Base-by-base conservation (phyloP, 2,329 filamentous ascomycete species). In the Capronia epimyces region DNA sequence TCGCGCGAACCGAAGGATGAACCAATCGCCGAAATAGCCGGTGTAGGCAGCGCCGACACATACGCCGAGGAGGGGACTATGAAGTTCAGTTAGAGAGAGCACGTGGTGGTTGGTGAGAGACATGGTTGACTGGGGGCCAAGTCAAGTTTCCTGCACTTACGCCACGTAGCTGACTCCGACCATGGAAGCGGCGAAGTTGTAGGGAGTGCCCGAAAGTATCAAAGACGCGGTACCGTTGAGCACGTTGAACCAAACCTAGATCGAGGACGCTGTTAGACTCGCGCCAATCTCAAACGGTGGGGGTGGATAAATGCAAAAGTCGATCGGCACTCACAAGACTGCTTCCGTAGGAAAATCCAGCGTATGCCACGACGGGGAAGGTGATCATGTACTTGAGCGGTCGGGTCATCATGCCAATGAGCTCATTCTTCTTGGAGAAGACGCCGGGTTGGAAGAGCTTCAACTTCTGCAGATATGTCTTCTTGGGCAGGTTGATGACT, bases 181-280 rank as follows among this genome's bases (percentile, higher is more conserved):
- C 58, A 69, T 68, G 29, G 59, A 64, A 10, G 68, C 53, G 2
- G 56, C 45, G 57, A 71, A 71, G 52, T 64, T 62, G 60, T 72
- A 72, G 1, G 66, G 64, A 5, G 62, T 55, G n/a, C 60, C 63
- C 21, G 49, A 50, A 7, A 72, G 64, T 44, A 71, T 69, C 1
- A 70, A 55, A 0, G 68, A 71, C 1, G 68, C 59, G 2, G 70
- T 71, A 6, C 59, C 69, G 53, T 72, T 71, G 47, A 72, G 66
- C n/a, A 72, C 67, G 56, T 70, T 70, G 63, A 70, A 71, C 34
- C 34, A 37, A 12, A 37, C 34, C 34, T 37, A 37, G 3, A 29
- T 29, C 8, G 3, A 37, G 4, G 16, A 3, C 34, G 8, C 7
- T 20, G 34, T 37, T 3, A 37, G 34, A 18, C 16, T 29, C 1